Base-by-base conservation (phyloP, 2,329 filamentous ascomycete genomes). In the Pseudocercospora eumusae region DNA sequence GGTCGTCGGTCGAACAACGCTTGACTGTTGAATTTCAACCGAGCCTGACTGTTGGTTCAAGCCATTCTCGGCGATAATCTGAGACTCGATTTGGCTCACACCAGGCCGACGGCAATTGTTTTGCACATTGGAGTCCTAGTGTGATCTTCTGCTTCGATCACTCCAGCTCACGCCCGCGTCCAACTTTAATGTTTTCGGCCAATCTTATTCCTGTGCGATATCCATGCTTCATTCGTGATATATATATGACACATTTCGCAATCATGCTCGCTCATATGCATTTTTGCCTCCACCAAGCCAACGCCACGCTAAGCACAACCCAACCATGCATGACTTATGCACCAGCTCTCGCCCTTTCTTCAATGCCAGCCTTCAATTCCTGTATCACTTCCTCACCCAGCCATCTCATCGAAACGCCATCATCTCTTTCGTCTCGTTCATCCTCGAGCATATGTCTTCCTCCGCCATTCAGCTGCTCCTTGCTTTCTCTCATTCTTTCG, bases 321-420 rank as follows among this genome's bases (percentile, higher is more conserved):
- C 47, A 28, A 18, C 15, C 13, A 11, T 47, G 4, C 13, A 11
- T 47, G 4, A 13, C 18, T 25, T 21, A 47, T 56, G 13, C 28
- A 18, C 15, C 36, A 40, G 15, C 64, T 65, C 58, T 70, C 56
- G 65, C 75, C 64, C 76, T 73, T 65, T 78, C 76, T 66, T 76
- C 71, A 60, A 87, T 78, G 21, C 74, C 78, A 27, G 82, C 81
- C 71, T 77, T 82, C 68, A 88, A 70, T 54, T 78, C 77, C 69
- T 85, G 83, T 54, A 86, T 77, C 15, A 85, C 81, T 66, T 84
- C 84, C 42, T 75, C 75, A n/a, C 82, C 79, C 58, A 88, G 71
- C 84, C 85, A 87, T 64, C 75, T 76, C 71, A 79, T 66, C 61
- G n/a, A 25, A 2, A 36, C 18, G 64, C 75, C 76, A 71, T 79